Evolutionary conservation across 805 yeast genomes (phyloP), one percentile per base, ranked within the genome.

Genomic region (Pichia manshurica): DNA sequence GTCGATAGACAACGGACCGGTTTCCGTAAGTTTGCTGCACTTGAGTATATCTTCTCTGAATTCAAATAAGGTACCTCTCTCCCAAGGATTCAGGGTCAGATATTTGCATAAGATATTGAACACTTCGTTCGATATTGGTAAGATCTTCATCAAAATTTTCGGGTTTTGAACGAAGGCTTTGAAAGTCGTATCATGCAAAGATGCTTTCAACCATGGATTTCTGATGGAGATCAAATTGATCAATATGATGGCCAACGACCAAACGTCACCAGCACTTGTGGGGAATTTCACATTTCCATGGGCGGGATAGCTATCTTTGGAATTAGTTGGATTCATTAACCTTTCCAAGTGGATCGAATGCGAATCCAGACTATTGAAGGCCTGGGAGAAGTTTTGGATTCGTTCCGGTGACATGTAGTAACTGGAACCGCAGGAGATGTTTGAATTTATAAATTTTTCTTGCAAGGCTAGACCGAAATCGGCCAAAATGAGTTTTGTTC

Each of bases 321-420:
- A 59, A 25, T 31, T 35, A n/a, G 42, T 44, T 8, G 59, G 54
- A 43, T 58, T 45, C 31, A 62, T 29, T 42, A 62, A 48, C 49
- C 65, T 49, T 45, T 60, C 61, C 19, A 58, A 31, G 48, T 64
- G 68, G 32, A 60, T 60, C 8, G 60, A 59, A 53, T 58, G 68
- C 8, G 62, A 54, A 37, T 65, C 66, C 34, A 61, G 35, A 1
- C 68, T 59, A 46, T 63, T 56, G 42, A 58, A 66, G 41, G 63
- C 67, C 40, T 62, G 62, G 41, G 69, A 73, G 54, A 77, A 74
- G 48, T 66, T 66, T 44, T 63, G 68, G 17, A 65, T 60, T 60
- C 93, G 68, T 63, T 89, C 96, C 7, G 96, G 96, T 0, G 96
- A 85, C 96, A 90, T 89, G 67, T 89, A 89, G 65, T 87, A 90